Evolutionary conservation across 2,329 filamentous ascomycete genomes (phyloP).

Genomic region (Chaetomium globosum): DNA sequence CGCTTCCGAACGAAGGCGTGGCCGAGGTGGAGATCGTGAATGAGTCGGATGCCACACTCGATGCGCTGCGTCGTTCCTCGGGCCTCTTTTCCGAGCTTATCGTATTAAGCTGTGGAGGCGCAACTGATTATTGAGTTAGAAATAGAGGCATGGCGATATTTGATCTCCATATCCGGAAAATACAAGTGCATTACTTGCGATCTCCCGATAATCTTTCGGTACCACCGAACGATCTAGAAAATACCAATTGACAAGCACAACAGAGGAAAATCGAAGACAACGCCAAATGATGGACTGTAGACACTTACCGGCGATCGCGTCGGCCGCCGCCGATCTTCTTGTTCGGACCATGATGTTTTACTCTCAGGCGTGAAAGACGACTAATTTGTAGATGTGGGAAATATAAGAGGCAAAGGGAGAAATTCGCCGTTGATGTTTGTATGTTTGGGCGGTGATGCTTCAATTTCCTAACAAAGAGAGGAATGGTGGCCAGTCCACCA

Average conservation of each 20-base stretch:
- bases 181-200: neutral
- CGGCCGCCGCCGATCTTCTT: conserved; percentile 33
- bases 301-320: conserved; percentile 30
- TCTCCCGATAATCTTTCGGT: neutral
- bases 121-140: conserved; percentile 28
- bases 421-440: neutral
- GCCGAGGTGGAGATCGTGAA: conserved; percentile 44
- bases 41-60: conserved; percentile 39
- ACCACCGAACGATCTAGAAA: neutral
- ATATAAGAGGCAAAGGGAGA: neutral
- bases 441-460: neutral
- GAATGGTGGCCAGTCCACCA: neutral
- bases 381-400: neutral
- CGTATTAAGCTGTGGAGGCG: conserved; percentile 22
- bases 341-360: conserved; percentile 29
- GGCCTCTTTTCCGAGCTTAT: conserved; percentile 34
- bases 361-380: neutral
- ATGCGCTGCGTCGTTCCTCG: conserved; percentile 39
- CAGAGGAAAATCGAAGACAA: neutral
- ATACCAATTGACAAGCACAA: neutral
- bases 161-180: neutral
- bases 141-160: neutral
- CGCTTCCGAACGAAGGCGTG: conserved; percentile 43
- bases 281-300: neutral
- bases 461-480: conserved; percentile 14